Conservation (phyloP, 1,284 basidiomycete genomes). For the Trametes versicolor region DNA sequence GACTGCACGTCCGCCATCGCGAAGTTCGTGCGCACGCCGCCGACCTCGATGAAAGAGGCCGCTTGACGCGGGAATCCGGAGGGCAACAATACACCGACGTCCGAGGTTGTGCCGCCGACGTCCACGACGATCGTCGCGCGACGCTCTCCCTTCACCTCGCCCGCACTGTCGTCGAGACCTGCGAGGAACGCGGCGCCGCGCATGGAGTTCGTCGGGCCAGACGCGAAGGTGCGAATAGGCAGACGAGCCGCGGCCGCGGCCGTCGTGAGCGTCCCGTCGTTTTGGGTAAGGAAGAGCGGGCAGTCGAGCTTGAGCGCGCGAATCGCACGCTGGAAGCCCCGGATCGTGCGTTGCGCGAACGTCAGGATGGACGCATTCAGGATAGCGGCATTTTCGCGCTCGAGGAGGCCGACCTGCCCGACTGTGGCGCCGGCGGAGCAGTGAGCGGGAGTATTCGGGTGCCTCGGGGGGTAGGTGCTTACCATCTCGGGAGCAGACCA, state of each 20-base stretch:
- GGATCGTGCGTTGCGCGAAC: slow-evolving; percentile 60
- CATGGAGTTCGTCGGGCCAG: slow-evolving; percentile 71
- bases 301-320: slow-evolving; percentile 55
- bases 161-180: slow-evolving; percentile 47
- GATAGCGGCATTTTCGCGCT: slow-evolving; percentile 71
- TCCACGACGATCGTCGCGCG: slow-evolving; percentile 64
- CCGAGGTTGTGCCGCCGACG: slow-evolving; percentile 66
- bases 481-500: slow-evolving; percentile 55
- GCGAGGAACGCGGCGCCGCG: slow-evolving; percentile 65
- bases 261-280: slow-evolving; percentile 66
- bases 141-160: slow-evolving; percentile 33
- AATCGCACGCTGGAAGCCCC: slow-evolving; percentile 60
- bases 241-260: slow-evolving; percentile 60
- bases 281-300: slow-evolving; percentile 67
- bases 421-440: slow-evolving; percentile 45
- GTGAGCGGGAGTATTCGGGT: slow-evolving; percentile 15
- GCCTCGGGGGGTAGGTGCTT: slow-evolving; percentile 8
- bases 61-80: slow-evolving; percentile 63
- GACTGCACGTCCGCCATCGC: slow-evolving; percentile 61
- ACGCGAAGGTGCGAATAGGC: slow-evolving; percentile 70
- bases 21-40: slow-evolving; percentile 55
- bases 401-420: slow-evolving; percentile 64
- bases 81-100: slow-evolving; percentile 60
- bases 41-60: slow-evolving; percentile 57
- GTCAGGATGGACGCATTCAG: slow-evolving; percentile 66